phyloP scores from a whole-genome alignment of 805 yeast genomes.

The Tetrapisispora namnaoensis region DNA sequence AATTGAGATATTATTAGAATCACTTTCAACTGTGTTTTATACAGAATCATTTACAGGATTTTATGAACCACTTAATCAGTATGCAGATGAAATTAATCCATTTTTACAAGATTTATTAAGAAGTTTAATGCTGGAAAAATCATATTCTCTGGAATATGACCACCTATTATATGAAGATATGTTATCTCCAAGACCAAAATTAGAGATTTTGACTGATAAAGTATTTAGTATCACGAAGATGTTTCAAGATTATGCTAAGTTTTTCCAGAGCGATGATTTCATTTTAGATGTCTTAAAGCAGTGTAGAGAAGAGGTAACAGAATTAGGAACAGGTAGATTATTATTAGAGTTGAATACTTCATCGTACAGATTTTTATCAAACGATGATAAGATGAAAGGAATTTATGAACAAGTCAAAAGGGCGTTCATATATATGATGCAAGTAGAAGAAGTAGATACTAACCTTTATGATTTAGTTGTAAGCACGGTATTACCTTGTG shows the following conservation, averaged over 20 bases:
- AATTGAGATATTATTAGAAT: conserved; percentile 11
- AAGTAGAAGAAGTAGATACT: conserved; percentile 62
- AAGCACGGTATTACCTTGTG: conserved; percentile 33
- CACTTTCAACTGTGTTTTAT: conserved; percentile 21
- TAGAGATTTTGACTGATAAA: conserved; percentile 21
- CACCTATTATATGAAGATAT: conserved; percentile 25
- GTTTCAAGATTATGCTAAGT: conserved; percentile 34
- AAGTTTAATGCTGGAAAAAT: conserved; percentile 21
- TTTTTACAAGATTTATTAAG: conserved; percentile 20
- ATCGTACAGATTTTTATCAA: conserved; percentile 34
- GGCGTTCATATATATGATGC: conserved; percentile 69
- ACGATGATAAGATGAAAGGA: conserved; percentile 48
- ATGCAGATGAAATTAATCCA: conserved; percentile 22
- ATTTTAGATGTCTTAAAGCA: conserved; percentile 36
- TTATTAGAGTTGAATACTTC: conserved; percentile 51
- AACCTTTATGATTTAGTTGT: conserved; percentile 46
- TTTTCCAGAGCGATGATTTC: conserved; percentile 46
- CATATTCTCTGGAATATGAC: conserved; percentile 23
- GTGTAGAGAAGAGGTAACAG: conserved; percentile 31
- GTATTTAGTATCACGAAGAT: conserved; percentile 36
- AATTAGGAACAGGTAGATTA: conserved; percentile 27
- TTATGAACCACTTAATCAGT: conserved; percentile 27
- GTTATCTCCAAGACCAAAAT: conserved; percentile 14
- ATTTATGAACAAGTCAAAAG: conserved; percentile 71
- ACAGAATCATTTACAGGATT: conserved; percentile 21